Base-by-base conservation (phyloP, 768 basidiomycete genomes). In the Suillus subaureus region DNA sequence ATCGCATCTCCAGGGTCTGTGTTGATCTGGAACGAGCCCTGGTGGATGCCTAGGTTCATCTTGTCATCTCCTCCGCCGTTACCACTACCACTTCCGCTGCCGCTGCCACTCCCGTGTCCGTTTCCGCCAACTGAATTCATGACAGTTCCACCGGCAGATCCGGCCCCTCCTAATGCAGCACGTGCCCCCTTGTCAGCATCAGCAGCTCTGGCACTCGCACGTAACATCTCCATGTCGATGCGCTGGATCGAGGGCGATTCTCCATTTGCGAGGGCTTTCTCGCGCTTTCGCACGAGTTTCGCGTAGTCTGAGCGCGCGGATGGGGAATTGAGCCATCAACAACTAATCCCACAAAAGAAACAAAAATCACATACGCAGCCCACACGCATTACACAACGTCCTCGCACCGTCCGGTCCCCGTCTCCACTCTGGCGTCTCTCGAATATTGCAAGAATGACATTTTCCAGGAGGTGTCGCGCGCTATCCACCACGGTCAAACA, bases 401-500 rank as follows among this genome's bases (percentile, higher is more conserved):
- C 92, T 80, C 31, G 92, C 92, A 5, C 92, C 92, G 72, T 93
- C 92, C 3, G 92, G 92, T 18, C 92, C 92, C 31, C 92, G 85
- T 62, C 92, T 78, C 92, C 92, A 94, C 75, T 94, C 92, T n/a
- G 92, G 92, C 5, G 92, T 94, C 74, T 94, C 92, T 65, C 89
- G 83, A 64, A 93, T 93, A 78, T 92, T 91, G 74, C 92, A 94
- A 39, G 92, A 93, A 77, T 93, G 91, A 71, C 92, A 94, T 73
- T 93, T 92, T 12, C 92, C 92, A 6, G 92, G 92, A 21, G 92
- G 92, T 43, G 89, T 92, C 52, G 92, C 91, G 70, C 92, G 87
- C 92, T 94, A 78, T 61, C 70, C 51, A 69, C 69, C 70, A 70
- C 57, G 60, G 57, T 18, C 60, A 66, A 40, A 58, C 61, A 70